Conservation (phyloP, 331 rosid genomes). For the Telfairia occidentalis region DNA sequence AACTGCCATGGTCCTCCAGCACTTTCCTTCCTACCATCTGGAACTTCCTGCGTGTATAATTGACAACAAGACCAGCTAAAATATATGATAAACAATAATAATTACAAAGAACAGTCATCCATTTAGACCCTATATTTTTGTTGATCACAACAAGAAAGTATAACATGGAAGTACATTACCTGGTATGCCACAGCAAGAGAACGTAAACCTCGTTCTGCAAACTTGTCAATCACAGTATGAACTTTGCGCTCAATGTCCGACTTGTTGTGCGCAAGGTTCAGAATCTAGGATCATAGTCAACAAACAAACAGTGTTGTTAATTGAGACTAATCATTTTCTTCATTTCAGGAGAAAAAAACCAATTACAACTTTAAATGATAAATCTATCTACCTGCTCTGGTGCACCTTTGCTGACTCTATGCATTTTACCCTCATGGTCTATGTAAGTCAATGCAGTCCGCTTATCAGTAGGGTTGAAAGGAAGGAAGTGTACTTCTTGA, state of each 20-base stretch:
- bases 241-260: conserved; percentile 63
- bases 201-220: conserved; percentile 69
- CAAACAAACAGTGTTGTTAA: background rate
- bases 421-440: conserved; percentile 57
- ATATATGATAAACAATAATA: background rate
- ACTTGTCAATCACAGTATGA: conserved; percentile 57
- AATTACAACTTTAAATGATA: conserved; percentile 11
- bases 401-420: conserved; percentile 83
- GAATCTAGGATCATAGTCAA: conserved; percentile 37
- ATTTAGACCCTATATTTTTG: background rate
- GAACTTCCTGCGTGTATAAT: conserved; percentile 49
- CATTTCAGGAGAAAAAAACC: background rate
- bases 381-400: conserved; percentile 65
- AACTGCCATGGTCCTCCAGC: conserved; percentile 74
- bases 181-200: conserved; percentile 81
- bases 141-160: background rate
- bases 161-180: conserved; percentile 27
- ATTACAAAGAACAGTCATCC: background rate
- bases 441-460: conserved; percentile 76
- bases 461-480: conserved; percentile 79
- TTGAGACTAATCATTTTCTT: background rate
- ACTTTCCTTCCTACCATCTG: conserved; percentile 65
- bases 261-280: conserved; percentile 62
- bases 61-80: background rate
- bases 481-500: conserved; percentile 77